Evolutionary conservation across 495 filamentous ascomycete species (phyloP).

Genomic region (Hamigera avellanea): DNA sequence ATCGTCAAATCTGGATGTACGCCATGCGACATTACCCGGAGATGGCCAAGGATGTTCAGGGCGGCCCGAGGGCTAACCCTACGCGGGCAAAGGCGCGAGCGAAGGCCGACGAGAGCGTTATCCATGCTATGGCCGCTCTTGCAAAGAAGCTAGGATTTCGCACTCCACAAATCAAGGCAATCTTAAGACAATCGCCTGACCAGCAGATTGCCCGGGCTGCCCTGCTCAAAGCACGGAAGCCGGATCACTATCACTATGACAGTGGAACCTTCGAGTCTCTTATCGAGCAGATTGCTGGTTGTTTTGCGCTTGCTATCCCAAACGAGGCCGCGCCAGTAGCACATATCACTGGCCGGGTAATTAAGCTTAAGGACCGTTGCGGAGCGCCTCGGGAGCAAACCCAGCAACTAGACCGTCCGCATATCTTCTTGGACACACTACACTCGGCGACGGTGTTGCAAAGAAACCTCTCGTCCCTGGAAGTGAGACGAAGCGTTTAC

Average conservation of each 20-base stretch:
- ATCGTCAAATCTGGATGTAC: conserved; percentile 14
- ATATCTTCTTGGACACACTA: background rate
- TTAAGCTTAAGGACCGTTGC: background rate
- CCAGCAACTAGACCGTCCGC: background rate
- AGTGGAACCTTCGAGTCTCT: conserved; percentile 10
- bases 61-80: background rate
- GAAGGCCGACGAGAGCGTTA: conserved; percentile 11
- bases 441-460: background rate
- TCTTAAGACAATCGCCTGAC: conserved; percentile 20
- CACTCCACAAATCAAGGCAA: conserved; percentile 13
- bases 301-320: conserved; percentile 1
- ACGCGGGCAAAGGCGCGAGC: conserved; percentile 1
- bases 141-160: conserved; percentile 19
- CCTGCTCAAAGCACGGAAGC: conserved; percentile 19
- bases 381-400: background rate
- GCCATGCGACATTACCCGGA: conserved; percentile 15
- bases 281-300: conserved; percentile 4
- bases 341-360: background rate
- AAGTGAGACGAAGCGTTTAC: background rate
- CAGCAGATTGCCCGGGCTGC: conserved; percentile 17
- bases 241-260: conserved; percentile 17
- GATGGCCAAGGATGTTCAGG: conserved; percentile 7
- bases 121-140: conserved; percentile 19
- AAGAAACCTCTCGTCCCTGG: background rate
- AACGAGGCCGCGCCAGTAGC: background rate